Evolutionary conservation across 805 yeast genomes (phyloP).

Genomic region (Saccharomycopsis synnaedendra): DNA sequence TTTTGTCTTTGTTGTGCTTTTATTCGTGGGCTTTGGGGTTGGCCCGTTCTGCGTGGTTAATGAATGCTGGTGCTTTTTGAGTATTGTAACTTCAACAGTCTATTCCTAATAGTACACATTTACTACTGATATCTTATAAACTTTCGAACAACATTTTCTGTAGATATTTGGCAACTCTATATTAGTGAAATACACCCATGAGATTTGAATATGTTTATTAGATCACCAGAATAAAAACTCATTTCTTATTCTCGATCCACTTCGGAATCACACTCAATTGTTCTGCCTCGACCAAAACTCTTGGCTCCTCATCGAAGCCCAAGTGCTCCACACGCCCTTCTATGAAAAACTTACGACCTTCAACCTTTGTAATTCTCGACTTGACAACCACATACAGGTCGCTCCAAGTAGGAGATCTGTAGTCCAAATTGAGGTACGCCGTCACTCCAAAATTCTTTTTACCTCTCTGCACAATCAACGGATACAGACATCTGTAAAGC

Average conservation of each 20-base stretch:
- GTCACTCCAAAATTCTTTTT: conserved; percentile 5
- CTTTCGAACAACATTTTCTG: too few species aligned
- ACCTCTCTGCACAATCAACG: conserved; percentile 2
- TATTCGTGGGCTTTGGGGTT: too few species aligned
- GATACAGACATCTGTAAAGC: conserved; percentile 5
- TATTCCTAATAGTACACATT: too few species aligned
- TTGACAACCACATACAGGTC: conserved; percentile 4
- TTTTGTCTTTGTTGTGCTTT: too few species aligned
- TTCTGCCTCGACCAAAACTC: conserved; percentile 1
- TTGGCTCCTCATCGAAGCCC: neutral
- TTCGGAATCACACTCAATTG: conserved; percentile 10
- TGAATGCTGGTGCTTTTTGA: too few species aligned
- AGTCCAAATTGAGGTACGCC: conserved; percentile 5
- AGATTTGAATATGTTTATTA: neutral
- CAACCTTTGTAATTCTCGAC: conserved; percentile 1
- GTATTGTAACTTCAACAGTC: too few species aligned
- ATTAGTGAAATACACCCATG: too few species aligned
- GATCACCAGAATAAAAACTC: neutral
- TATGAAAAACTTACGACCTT: conserved; percentile 3
- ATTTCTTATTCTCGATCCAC: neutral
- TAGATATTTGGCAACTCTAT: too few species aligned
- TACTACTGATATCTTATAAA: too few species aligned
- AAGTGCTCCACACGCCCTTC: conserved; percentile 5
- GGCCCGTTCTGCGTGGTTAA: too few species aligned
- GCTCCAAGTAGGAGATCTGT: conserved; percentile 1